Base-by-base conservation (phyloP, 805 yeast species). In the Wickerhamomyces pijperi region DNA sequence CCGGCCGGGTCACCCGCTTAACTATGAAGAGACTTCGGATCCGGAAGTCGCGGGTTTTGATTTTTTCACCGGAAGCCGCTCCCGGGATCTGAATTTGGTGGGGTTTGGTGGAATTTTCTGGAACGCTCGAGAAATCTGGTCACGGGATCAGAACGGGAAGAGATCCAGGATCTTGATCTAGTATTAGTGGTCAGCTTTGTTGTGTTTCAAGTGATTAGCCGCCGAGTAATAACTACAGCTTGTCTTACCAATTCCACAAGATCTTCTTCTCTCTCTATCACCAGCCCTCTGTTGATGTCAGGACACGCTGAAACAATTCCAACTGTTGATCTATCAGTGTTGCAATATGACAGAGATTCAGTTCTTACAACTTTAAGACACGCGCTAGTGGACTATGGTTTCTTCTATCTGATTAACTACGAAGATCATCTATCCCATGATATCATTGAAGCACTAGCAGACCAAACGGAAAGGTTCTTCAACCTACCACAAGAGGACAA, bases 381-480 rank as follows among this genome's bases (percentile, higher is more conserved):
- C 71, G 82, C 67, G 61, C 36, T 61, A 65, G 46, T 72, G 71
- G 44, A 67, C 35, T 62, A 62, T 19, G 74, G 74, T 13, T 68
- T 68, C 49, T 53, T 68, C 31, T 54, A 66, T 12, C 47, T 68
- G 19, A 12, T 31, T 9, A 31, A 31, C 19, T 31, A 31, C 12
- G 50, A 46, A 23, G 64, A 64, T 46, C 75, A 76, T 5, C 79
- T 77, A 46, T 42, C 39, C 3, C 63, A 60, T 3, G 18, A 15
- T 5, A 31, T 38, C 5, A n/a, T 12, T 61, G 59, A 13, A 37
- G 36, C 62, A 49, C 35, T 60, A 33, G 46, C 64, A 23, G 16
- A 28, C 0, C 55, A 64, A 38, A 49, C 71, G 0, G 34, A 47
- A 8, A 46, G 57, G 3, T 68, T 68, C 51, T 68, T 68, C 42